Base-by-base conservation (phyloP, 768 basidiomycete genomes). In the Gautieria morchelliformis region DNA sequence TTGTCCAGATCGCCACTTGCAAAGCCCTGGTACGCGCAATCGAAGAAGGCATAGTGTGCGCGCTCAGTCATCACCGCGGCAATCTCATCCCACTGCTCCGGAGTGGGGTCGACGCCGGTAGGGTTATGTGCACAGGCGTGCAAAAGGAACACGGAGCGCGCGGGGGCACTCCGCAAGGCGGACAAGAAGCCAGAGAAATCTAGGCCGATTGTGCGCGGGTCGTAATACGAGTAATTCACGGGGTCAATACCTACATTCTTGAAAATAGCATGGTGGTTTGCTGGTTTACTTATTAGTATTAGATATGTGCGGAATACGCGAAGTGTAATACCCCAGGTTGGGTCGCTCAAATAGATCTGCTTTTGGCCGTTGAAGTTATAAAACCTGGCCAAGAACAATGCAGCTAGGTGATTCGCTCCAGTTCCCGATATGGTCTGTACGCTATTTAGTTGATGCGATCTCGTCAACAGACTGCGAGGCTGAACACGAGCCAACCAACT, bases 71-170 rank as follows among this genome's bases (percentile, higher is more conserved):
- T 80, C 54, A 84, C 71, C 39, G 85, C 78, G 40, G 88, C 87
- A 63, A 97, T 79, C 58, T 74, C 69, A 60, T 78, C 73, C 94
- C 94, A 98, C 69, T 97, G 87, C 63, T 87, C 91, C 47, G 68
- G 69, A 35, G 91, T 93, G 7, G 93, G 94, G 70, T 98, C 94
- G 30, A 95, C 90, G 2, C 94, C 94, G 2, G 95, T 98, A 8
- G 93, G 94, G 68, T 98, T 98, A 71, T 98, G 94, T 41, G 93
- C 94, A 68, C 93, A 96, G 9, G 87, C 90, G 66, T 98, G 94
- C 42, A 99, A 71, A 61, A 99, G 73, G 71, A 98, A 87, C 56
- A 93, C 85, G 3, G 92, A 94, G 19, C 84, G 81, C 11, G 77
- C 71, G 6, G 88, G 83, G 1, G 91, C 91, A 49, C 67, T 73